Evolutionary conservation across 352 stramenopile species (phyloP), one percentile per base, ranked within the genome.

Genomic region (Globisporangium iwayamae): DNA sequence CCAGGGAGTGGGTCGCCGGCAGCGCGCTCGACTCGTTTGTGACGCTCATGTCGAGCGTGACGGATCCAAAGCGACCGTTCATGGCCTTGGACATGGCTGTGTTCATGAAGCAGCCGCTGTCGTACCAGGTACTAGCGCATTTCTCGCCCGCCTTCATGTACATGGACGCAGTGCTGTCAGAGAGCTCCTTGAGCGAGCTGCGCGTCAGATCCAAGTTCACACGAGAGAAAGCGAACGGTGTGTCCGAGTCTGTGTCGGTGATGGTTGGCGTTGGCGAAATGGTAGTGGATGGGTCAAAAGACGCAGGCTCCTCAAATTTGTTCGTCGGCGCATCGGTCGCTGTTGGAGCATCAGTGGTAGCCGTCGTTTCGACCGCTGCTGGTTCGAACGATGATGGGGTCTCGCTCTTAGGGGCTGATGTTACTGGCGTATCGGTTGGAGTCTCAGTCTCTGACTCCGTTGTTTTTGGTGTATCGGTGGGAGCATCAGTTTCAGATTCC

Each of bases 101-200:
- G 28, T 58, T 56, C 48, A 65, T 65, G 39, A 65, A 64, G 34
- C 47, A 64, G 6, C 58, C 58, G 22, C 39, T n/a, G 3, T 56
- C 47, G 34, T 25, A 48, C 20, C 46, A 51, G 14, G 18, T 38
- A 18, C 25, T 11, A 28, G 38, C 58, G 38, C 58, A 64, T 25
- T 64, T 22, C 3, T 57, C 47, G 3, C 58, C 58, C 2, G 47
- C 52, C 25, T 64, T 14, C 9, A 64, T 32, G 34, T 64, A 64
- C 46, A 57, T 54, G 11, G 22, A 57, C 13, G 58, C 58, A 0
- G 32, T 64, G 36, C 46, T 25, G n/a, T 32, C 34, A 0, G 58
- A 56, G n/a, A 64, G 32, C 13, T 9, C 47, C 58, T 64, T 57
- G 34, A 57, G 46, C 8, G 38, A 9, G 18, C 46, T 36, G 14